phyloP scores from a whole-genome alignment of 768 basidiomycete species.

The Xanthoconium stramineum region DNA sequence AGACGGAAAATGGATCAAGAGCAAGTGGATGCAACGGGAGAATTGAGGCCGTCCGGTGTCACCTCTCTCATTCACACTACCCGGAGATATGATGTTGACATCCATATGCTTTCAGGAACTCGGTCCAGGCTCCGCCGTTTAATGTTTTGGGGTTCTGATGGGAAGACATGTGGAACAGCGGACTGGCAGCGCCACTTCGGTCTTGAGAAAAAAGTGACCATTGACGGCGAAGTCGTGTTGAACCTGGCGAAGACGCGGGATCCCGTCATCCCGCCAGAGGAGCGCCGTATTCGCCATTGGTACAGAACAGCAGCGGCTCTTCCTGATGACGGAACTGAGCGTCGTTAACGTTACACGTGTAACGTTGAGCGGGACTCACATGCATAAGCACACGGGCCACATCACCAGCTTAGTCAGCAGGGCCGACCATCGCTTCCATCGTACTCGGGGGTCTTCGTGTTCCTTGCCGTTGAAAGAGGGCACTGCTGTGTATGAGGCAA shows the following conservation, averaged over 20 bases:
- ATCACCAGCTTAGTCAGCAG: conserved; percentile 9
- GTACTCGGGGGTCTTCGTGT: neutral
- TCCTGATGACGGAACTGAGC: neutral
- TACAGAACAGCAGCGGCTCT: neutral
- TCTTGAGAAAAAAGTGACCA: conserved; percentile 6
- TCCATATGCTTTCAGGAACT: neutral
- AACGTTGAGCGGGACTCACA: conserved; percentile 21
- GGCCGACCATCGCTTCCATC: conserved; percentile 6
- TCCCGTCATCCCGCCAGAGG: neutral
- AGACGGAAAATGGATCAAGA: neutral
- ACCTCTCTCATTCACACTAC: neutral
- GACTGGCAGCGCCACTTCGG: conserved; percentile 2
- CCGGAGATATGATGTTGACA: neutral
- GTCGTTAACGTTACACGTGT: conserved; percentile 29
- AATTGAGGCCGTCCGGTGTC: neutral
- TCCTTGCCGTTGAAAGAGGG: neutral
- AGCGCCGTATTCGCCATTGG: conserved; percentile 1
- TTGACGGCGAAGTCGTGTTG: neutral
- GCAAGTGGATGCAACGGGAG: neutral
- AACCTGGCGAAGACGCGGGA: neutral
- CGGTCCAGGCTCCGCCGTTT: neutral
- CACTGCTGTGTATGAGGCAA: neutral
- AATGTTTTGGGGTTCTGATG: conserved; percentile 7
- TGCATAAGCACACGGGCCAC: neutral
- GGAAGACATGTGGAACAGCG: conserved; percentile 7